Conservation (phyloP, 1,284 basidiomycete species). For the Megacollybia platyphylla region DNA sequence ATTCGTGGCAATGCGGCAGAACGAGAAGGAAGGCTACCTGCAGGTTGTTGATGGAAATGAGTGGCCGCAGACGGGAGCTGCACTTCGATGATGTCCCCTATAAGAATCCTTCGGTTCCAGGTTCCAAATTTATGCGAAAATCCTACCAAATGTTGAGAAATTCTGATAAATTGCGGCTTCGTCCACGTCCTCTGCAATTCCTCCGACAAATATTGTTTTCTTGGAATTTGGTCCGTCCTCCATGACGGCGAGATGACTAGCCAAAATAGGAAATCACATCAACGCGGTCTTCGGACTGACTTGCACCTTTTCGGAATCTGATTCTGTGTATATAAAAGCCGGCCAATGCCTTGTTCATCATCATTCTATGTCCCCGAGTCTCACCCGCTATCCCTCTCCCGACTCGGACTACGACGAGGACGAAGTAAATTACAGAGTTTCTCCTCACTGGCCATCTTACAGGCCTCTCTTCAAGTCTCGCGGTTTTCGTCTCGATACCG, state of each 20-base stretch:
- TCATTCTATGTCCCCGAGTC: background rate
- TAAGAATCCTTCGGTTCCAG: constrained; percentile 7
- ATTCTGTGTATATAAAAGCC: background rate
- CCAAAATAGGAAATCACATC: background rate
- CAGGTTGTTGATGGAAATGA: constrained; percentile 38
- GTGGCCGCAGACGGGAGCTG: constrained; percentile 61
- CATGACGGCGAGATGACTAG: constrained; percentile 24
- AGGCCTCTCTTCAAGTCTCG: constrained; percentile 29
- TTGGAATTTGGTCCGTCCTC: constrained; percentile 72
- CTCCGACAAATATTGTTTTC: constrained; percentile 71
- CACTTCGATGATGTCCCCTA: constrained; percentile 73
- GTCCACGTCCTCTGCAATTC: constrained; percentile 64
- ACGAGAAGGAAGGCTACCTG: constrained; percentile 21
- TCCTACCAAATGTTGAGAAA: constrained; percentile 69
- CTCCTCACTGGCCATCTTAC: constrained; percentile 50
- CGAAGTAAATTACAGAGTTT: constrained; percentile 40
- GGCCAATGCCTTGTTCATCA: background rate
- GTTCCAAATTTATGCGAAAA: background rate
- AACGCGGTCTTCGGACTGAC: background rate
- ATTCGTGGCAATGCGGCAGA: background rate
- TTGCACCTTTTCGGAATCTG: background rate
- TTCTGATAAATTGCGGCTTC: constrained; percentile 52
- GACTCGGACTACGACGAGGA: constrained; percentile 48
- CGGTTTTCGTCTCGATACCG: constrained; percentile 56
- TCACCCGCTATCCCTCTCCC: constrained; percentile 19